These are phyloP conservation scores for Gynochthodes officinalis DNA, from an alignment of 257 asterid genomes.

Conservation along the genomic window DNA sequence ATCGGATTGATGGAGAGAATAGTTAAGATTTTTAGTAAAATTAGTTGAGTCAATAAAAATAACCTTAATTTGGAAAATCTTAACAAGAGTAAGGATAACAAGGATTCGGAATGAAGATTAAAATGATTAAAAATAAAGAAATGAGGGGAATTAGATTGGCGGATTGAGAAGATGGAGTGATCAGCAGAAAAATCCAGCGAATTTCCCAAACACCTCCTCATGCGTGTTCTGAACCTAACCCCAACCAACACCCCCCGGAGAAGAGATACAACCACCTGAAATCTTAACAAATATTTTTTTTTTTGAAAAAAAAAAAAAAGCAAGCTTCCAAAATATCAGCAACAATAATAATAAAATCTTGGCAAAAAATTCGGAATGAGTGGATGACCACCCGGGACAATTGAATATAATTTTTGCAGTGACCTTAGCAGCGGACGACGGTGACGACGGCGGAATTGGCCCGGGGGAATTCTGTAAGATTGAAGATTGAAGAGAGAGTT, in stretches of 20 bases:
- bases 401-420: too few relatives aligned
- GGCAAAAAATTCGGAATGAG: too few relatives aligned
- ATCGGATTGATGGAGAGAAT: slow-evolving; percentile 21
- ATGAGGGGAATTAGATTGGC: slow-evolving; percentile 27
- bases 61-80: slow-evolving; percentile 40
- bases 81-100: slow-evolving; percentile 21
- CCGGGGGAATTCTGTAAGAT: too few relatives aligned
- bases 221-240: slow-evolving; percentile 59
- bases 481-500: too few relatives aligned
- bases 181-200: slow-evolving; percentile 46
- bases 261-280: neutral
- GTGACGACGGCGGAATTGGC: too few relatives aligned
- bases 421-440: too few relatives aligned
- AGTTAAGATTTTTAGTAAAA: neutral
- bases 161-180: slow-evolving; percentile 27
- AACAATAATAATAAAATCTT: too few relatives aligned
- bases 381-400: too few relatives aligned
- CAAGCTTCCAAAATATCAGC: too few relatives aligned
- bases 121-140: slow-evolving; percentile 11
- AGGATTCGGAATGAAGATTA: slow-evolving; percentile 19
- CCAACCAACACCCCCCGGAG: neutral
- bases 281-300: neutral
- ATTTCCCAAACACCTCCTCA: slow-evolving; percentile 83
- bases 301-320: too few relatives aligned
- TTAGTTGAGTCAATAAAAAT: neutral